Conservation (phyloP, 495 filamentous ascomycete species). For the Ascobolus immersus region DNA sequence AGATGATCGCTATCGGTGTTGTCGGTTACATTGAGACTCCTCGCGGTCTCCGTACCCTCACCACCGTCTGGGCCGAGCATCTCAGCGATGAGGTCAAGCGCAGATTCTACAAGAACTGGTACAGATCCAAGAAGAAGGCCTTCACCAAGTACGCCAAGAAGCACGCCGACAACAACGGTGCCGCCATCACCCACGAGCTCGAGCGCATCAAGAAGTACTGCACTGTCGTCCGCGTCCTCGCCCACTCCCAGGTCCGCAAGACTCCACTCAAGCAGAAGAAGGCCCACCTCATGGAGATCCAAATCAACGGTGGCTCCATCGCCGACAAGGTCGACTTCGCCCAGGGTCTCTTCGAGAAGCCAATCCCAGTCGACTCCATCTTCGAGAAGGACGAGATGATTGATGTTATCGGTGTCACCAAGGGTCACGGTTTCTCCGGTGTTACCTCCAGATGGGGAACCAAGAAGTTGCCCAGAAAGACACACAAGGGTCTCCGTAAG, state of each 20-base stretch:
- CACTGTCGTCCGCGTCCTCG: constrained; percentile 96
- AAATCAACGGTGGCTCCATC: constrained; percentile 91
- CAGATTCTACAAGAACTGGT: constrained; percentile 99
- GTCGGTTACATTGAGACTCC: constrained; percentile 99
- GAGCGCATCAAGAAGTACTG: constrained; percentile 99
- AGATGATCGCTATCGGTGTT: constrained; percentile 98
- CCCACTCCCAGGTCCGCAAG: constrained; percentile 98
- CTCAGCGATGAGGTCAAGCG: constrained; percentile 94
- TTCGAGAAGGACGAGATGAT: constrained; percentile 99
- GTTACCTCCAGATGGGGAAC: constrained; percentile 97
- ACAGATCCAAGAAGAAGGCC: constrained; percentile 99
- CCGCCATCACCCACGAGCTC: constrained; percentile 80
- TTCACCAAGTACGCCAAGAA: constrained; percentile 99
- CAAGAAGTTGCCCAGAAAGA: constrained; percentile 99
- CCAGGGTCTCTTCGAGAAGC: constrained; percentile 91
- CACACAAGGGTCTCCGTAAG: constrained; percentile 99
- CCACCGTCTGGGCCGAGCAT: constrained; percentile 99
- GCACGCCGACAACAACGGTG: constrained; percentile 74
- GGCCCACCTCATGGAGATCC: constrained; percentile 99
- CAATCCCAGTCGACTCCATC: constrained; percentile 70
- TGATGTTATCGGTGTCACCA: constrained; percentile 97
- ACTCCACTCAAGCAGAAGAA: constrained; percentile 99
- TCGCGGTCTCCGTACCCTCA: constrained; percentile 95
- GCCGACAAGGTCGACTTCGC: constrained; percentile 91
- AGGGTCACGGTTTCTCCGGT: constrained; percentile 95